Evolutionary conservation across 225 moss, liverwort and hornwort genomes (phyloP), one percentile per base, ranked within the genome.

Genomic region (Physcomitrellopsis africana): DNA sequence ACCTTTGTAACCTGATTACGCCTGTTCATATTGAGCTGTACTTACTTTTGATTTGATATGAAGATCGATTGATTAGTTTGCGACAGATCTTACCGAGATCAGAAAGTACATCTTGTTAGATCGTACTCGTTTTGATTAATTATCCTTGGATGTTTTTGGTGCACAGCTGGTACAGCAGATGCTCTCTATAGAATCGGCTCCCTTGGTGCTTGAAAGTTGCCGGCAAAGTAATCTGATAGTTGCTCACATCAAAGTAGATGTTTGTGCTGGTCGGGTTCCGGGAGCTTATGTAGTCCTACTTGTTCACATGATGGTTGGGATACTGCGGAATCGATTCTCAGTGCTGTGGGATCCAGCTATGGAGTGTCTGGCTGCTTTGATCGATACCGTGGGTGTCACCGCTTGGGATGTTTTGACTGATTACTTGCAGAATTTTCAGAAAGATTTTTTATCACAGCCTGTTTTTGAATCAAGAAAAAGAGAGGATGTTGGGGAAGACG

Each of bases 281-380:
- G 85, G 60, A 65, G 72, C 67, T 65, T 95, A 93, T 63, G 78
- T 95, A 47, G 82, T 89, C 27, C 93, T 90, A 9, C 84, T 95
- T 51, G 84, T 90, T 26, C 93, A 92, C 82, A 87, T 86, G 70
- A 85, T 99, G 74, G 77, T 92, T 83, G 99, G 99, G 69, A 72
- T 93, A 42, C 80, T 99, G 76, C 87, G 86, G 52, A 99, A 99
- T 77, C 91, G 93, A 65, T 95, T 99, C 73, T 86, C 93, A 43
- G 86, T 92, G 60, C 80, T 99, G 48, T 99, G 99, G 99, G 99
- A 95, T 78, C 75, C 92, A 24, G 89, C 80, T 42, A 89, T 88
- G 74, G 93, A 93, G 44, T 90, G 86, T 61, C 76, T 99, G 63
- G 85, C 93, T 57, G 77, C 79, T 59, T 75, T 93, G 83, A 78